Percentiles rank a stretch among this genome's conserved stretches.
These are phyloP conservation scores for Fraxinus albicans DNA, from an alignment of 305 asterid genomes.

Conservation along the genomic window DNA sequence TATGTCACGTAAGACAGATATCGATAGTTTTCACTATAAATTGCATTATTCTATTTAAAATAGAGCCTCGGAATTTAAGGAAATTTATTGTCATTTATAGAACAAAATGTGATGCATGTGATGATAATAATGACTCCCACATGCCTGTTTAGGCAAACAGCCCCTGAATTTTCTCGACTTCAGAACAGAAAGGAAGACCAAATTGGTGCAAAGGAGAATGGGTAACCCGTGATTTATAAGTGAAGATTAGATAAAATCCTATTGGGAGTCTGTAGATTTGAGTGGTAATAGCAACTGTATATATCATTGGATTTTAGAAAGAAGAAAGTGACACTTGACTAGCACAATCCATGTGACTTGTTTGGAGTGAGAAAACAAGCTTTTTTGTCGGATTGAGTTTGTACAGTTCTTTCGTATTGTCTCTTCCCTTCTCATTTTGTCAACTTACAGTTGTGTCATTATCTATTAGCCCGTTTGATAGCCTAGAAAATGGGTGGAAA, in stretches of 20 bases:
- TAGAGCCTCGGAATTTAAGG: not conserved
- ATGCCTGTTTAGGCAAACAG: not conserved
- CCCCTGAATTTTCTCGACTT: not conserved
- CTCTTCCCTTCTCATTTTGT: not conserved
- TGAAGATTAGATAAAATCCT: too few relatives aligned
- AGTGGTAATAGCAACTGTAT: not conserved
- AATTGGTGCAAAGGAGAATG: not conserved
- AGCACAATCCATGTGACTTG: conserved; percentile 42
- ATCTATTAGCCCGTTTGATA: not conserved
- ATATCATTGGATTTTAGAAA: conserved; percentile 12
- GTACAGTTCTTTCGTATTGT: not conserved
- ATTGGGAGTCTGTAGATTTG: too few relatives aligned
- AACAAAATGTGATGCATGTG: conserved; percentile 11
- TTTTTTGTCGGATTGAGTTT: not conserved
- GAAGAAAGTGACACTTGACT: conserved; percentile 37
- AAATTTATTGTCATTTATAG: not conserved
- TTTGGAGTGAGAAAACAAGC: conserved; percentile 13
- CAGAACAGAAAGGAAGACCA: not conserved
- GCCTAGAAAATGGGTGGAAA: too few relatives aligned
- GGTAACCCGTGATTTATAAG: conserved; percentile 11
- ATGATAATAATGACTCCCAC: not conserved
- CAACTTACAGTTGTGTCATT: not conserved
- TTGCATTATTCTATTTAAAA: too few relatives aligned
- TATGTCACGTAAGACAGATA: too few relatives aligned
- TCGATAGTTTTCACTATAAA: too few relatives aligned